Base-by-base conservation (phyloP, 768 basidiomycete species). In the Phylloporus sp. region DNA sequence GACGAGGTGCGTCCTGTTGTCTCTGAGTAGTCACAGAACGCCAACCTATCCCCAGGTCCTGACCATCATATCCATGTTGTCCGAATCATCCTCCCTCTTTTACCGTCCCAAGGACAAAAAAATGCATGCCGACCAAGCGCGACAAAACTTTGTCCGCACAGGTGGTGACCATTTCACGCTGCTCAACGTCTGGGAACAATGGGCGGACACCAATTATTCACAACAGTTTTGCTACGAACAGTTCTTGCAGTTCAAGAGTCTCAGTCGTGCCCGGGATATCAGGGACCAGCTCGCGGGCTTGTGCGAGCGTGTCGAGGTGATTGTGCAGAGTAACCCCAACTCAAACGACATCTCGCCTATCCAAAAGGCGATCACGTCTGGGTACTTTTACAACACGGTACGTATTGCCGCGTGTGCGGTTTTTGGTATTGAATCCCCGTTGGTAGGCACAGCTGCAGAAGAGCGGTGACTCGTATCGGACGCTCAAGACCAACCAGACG, bases 81-180 rank as follows among this genome's bases (percentile, higher is more conserved):
- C 90, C 22, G 97, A 98, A 70, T 97, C 94, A 1, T 84, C 86
- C 0, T 97, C 95, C 3, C 76, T 99, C 27, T 93, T 98, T 68
- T 99, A 94, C 66, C 83, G 97, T 31, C 97, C 97, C 2, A 99
- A 98, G 73, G 95, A 97, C 75, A 99, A 98, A 76, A 95, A 93
- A 65, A 72, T 94, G 45, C 92, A 98, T 62, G 97, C 97, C 13
- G 95, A 99, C 63, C 94, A 97, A 73, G 97, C 97, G 5, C 82
- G 95, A 50, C 91, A 95, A 69, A 98, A 97, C 67, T 99, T 99
- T 66, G 85, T 95, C 52, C 91, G 92, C 44, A 76, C 90, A 0
- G 95, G 97, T 26, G 97, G 97, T 22, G 97, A 99, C 63, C 97
- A 98, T 72, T 99, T 98, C 66, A 98, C 95, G 6, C 71, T 99